A percentile compares a stretch with the other conserved stretches of the same genome.
phyloP scores from a whole-genome alignment of 768 basidiomycete genomes.

The Hypholoma fasciculare region DNA sequence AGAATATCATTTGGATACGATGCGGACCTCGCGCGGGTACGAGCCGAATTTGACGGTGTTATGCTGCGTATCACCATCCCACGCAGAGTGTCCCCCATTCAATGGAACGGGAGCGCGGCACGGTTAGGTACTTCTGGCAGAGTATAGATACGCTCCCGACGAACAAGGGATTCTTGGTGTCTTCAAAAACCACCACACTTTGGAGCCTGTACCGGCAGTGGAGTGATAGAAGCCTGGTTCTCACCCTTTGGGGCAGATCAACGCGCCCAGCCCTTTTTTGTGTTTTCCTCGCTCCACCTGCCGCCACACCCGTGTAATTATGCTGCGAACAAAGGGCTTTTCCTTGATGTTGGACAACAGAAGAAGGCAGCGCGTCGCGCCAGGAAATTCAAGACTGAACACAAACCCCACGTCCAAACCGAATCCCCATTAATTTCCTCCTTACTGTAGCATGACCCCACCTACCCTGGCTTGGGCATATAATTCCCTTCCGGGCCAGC shows the following conservation, averaged over 20 bases:
- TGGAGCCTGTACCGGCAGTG: neutral
- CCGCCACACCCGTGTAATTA: neutral
- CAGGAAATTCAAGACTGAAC: neutral
- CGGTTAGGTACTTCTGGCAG: neutral
- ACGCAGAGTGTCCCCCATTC: constrained; percentile 25
- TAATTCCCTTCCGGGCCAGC: neutral
- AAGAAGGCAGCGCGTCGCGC: neutral
- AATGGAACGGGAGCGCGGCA: constrained; percentile 6
- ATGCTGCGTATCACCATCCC: constrained; percentile 66
- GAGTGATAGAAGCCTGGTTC: neutral
- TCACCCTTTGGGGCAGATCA: neutral
- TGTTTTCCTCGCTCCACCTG: neutral
- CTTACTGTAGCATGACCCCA: neutral
- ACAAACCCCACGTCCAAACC: neutral
- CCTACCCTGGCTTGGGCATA: neutral
- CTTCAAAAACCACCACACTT: neutral
- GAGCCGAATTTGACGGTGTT: constrained; percentile 77
- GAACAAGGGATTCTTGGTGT: neutral
- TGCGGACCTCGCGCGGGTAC: constrained; percentile 68
- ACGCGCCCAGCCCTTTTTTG: neutral
- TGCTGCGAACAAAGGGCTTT: neutral
- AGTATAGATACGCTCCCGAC: neutral
- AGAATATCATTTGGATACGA: constrained; percentile 79
- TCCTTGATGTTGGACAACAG: neutral
- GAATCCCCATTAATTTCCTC: neutral